Percentiles rank a stretch among this genome's conserved stretches.
Evolutionary conservation across 352 stramenopile genomes (phyloP).

Genomic region (Phytophthora syringae): DNA sequence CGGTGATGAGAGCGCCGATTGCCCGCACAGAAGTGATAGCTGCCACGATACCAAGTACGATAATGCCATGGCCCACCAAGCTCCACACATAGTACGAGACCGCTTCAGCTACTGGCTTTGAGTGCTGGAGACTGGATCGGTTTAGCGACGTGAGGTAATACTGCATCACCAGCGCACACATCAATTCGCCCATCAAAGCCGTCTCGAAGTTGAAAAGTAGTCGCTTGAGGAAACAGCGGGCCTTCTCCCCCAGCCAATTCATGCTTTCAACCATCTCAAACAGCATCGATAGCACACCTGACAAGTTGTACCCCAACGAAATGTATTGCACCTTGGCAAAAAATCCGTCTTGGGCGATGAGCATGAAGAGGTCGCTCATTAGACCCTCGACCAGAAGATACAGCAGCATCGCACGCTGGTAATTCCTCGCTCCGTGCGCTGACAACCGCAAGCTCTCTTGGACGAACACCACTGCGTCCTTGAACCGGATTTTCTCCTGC

Average conservation of each 20-base stretch:
- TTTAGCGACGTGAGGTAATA: constrained; percentile 25
- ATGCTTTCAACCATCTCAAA: constrained; percentile 31
- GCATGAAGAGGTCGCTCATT: constrained; percentile 23
- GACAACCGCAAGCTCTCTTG: constrained; percentile 24
- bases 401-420: constrained; percentile 4
- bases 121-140: constrained; percentile 5
- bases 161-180: constrained; percentile 13
- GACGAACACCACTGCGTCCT: constrained; percentile 18
- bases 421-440: constrained; percentile 21
- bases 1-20: not conserved
- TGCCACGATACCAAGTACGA: constrained; percentile 8
- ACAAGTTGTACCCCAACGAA: constrained; percentile 28
- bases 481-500: constrained; percentile 13
- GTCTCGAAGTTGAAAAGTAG: constrained; percentile 30
- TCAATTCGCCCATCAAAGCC: constrained; percentile 11
- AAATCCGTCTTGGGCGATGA: constrained; percentile 23
- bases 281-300: constrained; percentile 21
- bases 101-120: constrained; percentile 6
- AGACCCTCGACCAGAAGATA: constrained; percentile 21
- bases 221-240: constrained; percentile 18
- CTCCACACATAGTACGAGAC: constrained; percentile 25
- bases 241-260: constrained; percentile 12
- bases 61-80: constrained; percentile 21
- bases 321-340: constrained; percentile 25
- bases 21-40: not conserved